These are phyloP conservation scores for Thermomucor indicae-seudaticae DNA, from an alignment of 371 early-diverging fungal genomes.

Conservation along the genomic window DNA sequence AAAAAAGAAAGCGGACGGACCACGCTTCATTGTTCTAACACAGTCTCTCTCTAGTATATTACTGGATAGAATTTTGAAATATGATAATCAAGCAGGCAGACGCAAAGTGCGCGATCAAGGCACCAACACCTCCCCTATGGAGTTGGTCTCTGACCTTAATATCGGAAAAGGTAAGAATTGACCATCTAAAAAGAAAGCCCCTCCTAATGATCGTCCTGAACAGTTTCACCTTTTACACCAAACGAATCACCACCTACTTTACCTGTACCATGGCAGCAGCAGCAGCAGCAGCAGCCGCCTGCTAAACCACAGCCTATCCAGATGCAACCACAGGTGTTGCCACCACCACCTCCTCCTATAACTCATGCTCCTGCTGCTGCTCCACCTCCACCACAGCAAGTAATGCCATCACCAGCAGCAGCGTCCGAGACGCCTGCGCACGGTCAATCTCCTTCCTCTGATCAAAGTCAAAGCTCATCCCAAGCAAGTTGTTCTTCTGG, in stretches of 20 bases:
- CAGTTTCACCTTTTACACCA: too few species aligned
- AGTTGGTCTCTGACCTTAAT: too few species aligned
- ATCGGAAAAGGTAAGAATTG: too few species aligned
- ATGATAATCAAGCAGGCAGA: constrained; percentile 6
- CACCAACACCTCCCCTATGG: too few species aligned
- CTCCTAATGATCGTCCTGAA: too few species aligned
- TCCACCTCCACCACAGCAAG: background rate
- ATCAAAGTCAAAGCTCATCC: background rate
- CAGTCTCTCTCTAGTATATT: constrained; percentile 9
- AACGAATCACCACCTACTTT: too few species aligned
- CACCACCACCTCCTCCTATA: background rate
- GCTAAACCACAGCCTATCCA: background rate
- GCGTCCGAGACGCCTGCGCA: too few species aligned
- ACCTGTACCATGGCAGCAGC: too few species aligned
- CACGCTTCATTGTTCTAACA: background rate
- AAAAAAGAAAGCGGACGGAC: background rate
- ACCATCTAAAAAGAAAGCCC: too few species aligned
- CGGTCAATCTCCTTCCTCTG: background rate
- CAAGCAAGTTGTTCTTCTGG: too few species aligned
- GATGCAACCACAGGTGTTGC: background rate
- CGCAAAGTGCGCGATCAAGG: too few species aligned
- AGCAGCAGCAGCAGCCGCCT: background rate
- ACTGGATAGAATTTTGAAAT: constrained; percentile 12
- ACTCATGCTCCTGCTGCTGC: background rate
- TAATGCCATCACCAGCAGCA: background rate